Base-by-base conservation (phyloP, 192 early-diverging fungal species). In the Haplosporangium gracile region DNA sequence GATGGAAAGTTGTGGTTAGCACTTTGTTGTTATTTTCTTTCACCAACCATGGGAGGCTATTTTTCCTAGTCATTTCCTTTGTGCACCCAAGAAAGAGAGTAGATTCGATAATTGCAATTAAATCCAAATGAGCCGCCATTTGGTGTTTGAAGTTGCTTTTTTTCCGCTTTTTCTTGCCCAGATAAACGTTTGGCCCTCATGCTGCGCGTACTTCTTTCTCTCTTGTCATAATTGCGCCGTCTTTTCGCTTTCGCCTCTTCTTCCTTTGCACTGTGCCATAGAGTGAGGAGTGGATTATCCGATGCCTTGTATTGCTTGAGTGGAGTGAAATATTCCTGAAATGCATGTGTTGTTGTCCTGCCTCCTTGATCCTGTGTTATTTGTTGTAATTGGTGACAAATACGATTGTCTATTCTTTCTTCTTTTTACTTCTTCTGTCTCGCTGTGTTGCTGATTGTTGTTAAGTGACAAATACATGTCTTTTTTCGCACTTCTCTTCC, bases 81-180 rank as follows among this genome's bases (percentile, higher is more conserved):
- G 60, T 65, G 32, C 60, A 65, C 60, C 60, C 60, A 65, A 65
- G 13, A 32, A 65, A 3, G 60, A 65, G 29, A 11, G 60, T 26
- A 65, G 26, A 29, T 65, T 65, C 60, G 60, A 65, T 65, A 65
- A 65, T 65, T 65, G 60, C 60, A 65, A 65, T 65, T 65, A 65
- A 65, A 65, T 65, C 60, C 60, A 65, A 65, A 65, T 65, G 60
- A 65, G 60, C 60, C 55, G 55, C n/a, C 55, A 26, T 11, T 9
- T 60, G n/a, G 55, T 60, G 22, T 26, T 26, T 65, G 6, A 11
- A 16, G 26, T 60, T n/a, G n/a, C n/a, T 26, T 60, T 32, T 65
- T 65, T 29, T 57, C 55, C 24, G 5, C 5, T n/a, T 9, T 11
- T 29, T 26, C n/a, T 11, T 29, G 57, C 11, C 60, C n/a, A 65